These are phyloP conservation scores for Citrus cavaleriei DNA, from an alignment of 345 rosid species.

Conservation along the genomic window DNA sequence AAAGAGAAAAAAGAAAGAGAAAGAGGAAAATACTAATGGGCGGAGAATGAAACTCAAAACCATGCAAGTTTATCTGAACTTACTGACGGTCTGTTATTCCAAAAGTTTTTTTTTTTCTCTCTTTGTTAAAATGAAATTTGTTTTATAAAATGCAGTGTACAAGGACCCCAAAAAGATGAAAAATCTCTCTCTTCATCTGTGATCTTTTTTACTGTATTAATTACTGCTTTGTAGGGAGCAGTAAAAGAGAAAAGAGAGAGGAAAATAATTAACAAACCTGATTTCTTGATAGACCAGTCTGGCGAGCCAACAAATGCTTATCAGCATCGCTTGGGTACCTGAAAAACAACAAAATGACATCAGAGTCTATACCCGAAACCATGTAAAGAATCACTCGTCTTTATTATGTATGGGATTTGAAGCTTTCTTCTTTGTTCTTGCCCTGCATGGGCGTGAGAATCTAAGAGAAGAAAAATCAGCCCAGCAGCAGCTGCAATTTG, in stretches of 20 bases:
- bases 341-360: constrained; percentile 86
- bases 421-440: constrained; percentile 24
- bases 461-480: constrained; percentile 41
- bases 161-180: constrained; percentile 9
- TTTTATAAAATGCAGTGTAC: background rate
- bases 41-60: constrained; percentile 18
- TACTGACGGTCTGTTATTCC: constrained; percentile 15
- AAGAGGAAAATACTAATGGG: background rate
- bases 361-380: constrained; percentile 32
- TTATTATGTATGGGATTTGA: constrained; percentile 10
- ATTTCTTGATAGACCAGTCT: constrained; percentile 97
- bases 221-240: background rate
- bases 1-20: background rate
- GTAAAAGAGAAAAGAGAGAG: background rate
- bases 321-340: constrained; percentile 99
- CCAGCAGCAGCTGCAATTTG: constrained; percentile 14
- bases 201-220: constrained; percentile 1
- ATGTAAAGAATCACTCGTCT: constrained; percentile 27
- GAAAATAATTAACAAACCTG: constrained; percentile 47
- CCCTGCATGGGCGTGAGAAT: constrained; percentile 73
- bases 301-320: constrained; percentile 97
- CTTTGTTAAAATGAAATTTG: background rate
- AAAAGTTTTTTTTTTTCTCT: background rate
- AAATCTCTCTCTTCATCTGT: background rate
- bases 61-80: constrained; percentile 27